Evolutionary conservation across 2,329 filamentous ascomycete genomes (phyloP).

Genomic region (Xylariomycetidae sp.): DNA sequence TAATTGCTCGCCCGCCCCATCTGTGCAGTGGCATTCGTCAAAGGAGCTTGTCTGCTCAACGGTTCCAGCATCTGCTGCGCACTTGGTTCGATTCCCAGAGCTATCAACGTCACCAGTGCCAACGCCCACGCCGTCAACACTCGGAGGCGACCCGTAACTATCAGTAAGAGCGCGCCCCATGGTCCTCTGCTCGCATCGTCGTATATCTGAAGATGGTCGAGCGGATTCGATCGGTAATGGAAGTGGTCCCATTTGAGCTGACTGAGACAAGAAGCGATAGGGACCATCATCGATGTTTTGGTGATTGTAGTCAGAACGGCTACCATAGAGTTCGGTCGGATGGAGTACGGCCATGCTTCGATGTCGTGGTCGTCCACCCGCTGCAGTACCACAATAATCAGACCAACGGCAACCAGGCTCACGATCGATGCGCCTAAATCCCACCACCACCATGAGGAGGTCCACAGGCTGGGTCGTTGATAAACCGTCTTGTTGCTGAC

Average conservation of each 20-base stretch:
- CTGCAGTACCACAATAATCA: not conserved
- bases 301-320: constrained; percentile 26
- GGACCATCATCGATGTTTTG: constrained; percentile 24
- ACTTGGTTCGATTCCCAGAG: constrained; percentile 10
- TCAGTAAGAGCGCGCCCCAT: constrained; percentile 15
- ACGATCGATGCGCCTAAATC: constrained; percentile 4
- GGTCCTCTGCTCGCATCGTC: constrained; percentile 24
- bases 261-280: constrained; percentile 24
- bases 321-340: constrained; percentile 28
- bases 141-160: not conserved
- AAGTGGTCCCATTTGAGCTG: constrained; percentile 32
- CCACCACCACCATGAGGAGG: constrained; percentile 12
- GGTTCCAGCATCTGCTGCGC: constrained; percentile 10
- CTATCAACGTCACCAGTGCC: constrained; percentile 6
- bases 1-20: constrained; percentile 2
- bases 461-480: no score
- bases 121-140: not conserved
- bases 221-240: constrained; percentile 7
- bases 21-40: constrained; percentile 1
- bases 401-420: constrained; percentile 2
- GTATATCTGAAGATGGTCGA: constrained; percentile 22
- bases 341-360: constrained; percentile 6
- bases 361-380: not conserved
- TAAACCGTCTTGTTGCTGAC: no score
- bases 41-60: not conserved